Conservation (phyloP, 1,284 basidiomycete species). For the Cryptococcus wingfieldii region DNA sequence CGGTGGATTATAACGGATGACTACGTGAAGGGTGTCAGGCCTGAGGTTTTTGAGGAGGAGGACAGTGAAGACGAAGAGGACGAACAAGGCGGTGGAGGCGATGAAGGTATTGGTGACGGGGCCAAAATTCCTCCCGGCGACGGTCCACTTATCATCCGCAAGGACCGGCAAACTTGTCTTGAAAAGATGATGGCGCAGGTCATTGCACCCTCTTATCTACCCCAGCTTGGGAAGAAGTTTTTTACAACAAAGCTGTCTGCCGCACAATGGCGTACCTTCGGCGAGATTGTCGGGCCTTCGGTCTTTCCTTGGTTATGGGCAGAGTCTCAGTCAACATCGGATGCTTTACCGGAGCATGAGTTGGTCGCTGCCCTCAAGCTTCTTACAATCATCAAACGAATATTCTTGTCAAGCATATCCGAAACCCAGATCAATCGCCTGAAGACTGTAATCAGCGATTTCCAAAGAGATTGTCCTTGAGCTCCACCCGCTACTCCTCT, state of each 20-base stretch:
- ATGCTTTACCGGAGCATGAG: neutral
- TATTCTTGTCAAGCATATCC: neutral
- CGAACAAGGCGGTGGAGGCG: neutral
- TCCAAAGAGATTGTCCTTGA: neutral
- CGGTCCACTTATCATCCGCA: neutral
- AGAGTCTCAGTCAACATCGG: neutral
- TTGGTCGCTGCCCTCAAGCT: neutral
- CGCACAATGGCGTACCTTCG: neutral
- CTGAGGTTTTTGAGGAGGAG: neutral
- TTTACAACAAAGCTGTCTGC: neutral
- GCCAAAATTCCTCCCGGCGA: neutral
- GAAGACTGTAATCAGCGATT: neutral
- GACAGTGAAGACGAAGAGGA: neutral
- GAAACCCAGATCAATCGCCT: neutral
- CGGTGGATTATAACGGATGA: neutral
- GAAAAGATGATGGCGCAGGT: neutral
- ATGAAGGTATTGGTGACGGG: neutral
- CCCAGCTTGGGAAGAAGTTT: neutral
- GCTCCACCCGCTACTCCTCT: neutral
- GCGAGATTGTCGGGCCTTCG: neutral
- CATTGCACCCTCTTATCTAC: neutral
- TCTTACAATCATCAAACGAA: neutral
- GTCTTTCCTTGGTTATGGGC: neutral
- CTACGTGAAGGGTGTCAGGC: neutral
- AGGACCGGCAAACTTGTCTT: neutral